These are phyloP conservation scores for Neurospora pannonica DNA, from an alignment of 495 filamentous ascomycete genomes.

Conservation along the genomic window DNA sequence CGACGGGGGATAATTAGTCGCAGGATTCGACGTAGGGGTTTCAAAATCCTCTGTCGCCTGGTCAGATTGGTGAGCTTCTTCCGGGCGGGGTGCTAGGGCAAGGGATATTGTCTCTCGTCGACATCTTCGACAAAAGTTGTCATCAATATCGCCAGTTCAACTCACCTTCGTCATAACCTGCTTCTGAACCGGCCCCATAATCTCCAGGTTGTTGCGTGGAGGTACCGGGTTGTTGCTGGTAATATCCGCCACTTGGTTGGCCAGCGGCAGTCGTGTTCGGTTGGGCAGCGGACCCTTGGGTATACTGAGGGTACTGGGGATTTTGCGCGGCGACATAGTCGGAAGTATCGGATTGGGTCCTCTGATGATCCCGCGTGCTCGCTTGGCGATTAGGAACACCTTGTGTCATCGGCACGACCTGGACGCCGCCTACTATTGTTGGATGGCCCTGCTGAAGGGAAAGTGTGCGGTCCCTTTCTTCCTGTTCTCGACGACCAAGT, in stretches of 20 bases:
- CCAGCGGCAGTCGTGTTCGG: conserved; percentile 17
- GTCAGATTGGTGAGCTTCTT: conserved; percentile 30
- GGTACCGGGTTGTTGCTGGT: conserved; percentile 20
- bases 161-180: conserved; percentile 48
- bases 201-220: conserved; percentile 16
- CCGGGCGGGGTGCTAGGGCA: conserved; percentile 24
- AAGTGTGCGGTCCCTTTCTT: conserved; percentile 84
- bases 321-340: conserved; percentile 30
- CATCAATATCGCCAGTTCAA: conserved; percentile 43
- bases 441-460: conserved; percentile 80
- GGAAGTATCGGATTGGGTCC: conserved; percentile 28
- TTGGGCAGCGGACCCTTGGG: conserved; percentile 31
- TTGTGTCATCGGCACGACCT: conserved; percentile 91
- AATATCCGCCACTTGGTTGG: conserved; percentile 6
- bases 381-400: conserved; percentile 59
- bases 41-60: conserved; percentile 42
- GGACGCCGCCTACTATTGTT: conserved; percentile 82
- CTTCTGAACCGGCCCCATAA: conserved; percentile 38
- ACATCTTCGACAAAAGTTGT: conserved; percentile 38
- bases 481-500: conserved; percentile 84
- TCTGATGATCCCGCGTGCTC: conserved; percentile 32
- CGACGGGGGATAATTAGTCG: conserved; percentile 28
- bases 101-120: conserved; percentile 36
- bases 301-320: conserved; percentile 24
- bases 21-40: conserved; percentile 23